Evolutionary conservation across 2,329 filamentous ascomycete genomes (phyloP).

Genomic region (Aspergillus viridinutans): DNA sequence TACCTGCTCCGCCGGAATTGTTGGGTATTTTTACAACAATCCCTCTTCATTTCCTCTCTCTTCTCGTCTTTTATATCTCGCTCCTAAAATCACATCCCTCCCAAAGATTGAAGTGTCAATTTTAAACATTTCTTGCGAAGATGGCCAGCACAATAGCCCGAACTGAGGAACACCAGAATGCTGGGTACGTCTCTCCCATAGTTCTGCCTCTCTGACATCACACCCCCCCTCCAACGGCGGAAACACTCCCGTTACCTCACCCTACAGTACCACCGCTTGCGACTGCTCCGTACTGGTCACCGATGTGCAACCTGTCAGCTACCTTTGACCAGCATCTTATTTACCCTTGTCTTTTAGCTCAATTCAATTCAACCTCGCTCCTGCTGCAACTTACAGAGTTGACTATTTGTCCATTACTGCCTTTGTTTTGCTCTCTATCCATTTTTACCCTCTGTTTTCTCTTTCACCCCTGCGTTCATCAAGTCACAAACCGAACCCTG

Average conservation of each 20-base stretch:
- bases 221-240: slow-evolving; percentile 22
- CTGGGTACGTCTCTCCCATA: slow-evolving; percentile 45
- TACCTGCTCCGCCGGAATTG: slow-evolving; percentile 31
- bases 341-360: neutral
- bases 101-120: neutral
- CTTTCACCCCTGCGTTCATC: neutral
- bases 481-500: neutral
- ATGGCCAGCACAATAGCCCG: slow-evolving; percentile 53
- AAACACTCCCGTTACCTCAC: slow-evolving; percentile 10
- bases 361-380: neutral
- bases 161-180: slow-evolving; percentile 46
- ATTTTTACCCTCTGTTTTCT: neutral
- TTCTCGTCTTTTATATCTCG: slow-evolving; percentile 11
- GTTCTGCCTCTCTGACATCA: slow-evolving; percentile 36
- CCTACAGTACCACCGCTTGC: neutral
- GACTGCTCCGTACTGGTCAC: slow-evolving; percentile 1
- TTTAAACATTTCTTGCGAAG: slow-evolving; percentile 9
- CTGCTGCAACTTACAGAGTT: neutral
- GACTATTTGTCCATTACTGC: neutral
- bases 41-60: slow-evolving; percentile 15
- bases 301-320: neutral
- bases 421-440: neutral
- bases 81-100: neutral
- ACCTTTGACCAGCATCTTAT: neutral
- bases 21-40: slow-evolving; percentile 19